Evolutionary conservation across 768 basidiomycete species (phyloP), one percentile per base, ranked within the genome.

Genomic region (Leccinum subgranulosum): DNA sequence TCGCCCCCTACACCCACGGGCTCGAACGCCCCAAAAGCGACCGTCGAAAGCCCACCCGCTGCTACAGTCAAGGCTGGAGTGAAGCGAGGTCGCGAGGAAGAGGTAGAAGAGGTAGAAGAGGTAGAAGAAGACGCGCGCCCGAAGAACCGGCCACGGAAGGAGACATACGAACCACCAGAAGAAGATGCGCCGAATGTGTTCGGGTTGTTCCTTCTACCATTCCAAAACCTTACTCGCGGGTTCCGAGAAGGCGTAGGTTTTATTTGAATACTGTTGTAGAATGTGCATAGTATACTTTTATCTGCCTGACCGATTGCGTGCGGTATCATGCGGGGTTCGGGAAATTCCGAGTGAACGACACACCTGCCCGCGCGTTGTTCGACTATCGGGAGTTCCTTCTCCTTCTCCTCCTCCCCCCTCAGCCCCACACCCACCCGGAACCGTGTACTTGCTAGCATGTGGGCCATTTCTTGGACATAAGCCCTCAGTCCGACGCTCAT

Each of bases 201-300:
- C 53, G 81, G 81, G 33, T 87, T 84, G 86, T 76, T 88, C 64
- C 71, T 82, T 69, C 73, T 81, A 41, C 86, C 87, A 6, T 76
- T 87, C 70, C 79, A 81, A 65, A 81, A 83, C 6, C 87, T 89
- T 67, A 76, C 84, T 54, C 79, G 81, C 60, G 87, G 86, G 19
- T 87, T 89, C 73, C 81, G 81, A 62, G 85, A 87, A 71, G 83
- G 84, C 64, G 69, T 86, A 61, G 61, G 60, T 11, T 50, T 66
- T 49, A 63, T 67, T 55, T 72, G 41, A 67, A 34, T 10, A 17
- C 23, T 28, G 21, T 28, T 64, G 65, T 60, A 63, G 31, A 27
- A 33, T 54, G 41, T 51, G 7, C 29, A 19, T 29, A 49, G 29
- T 49, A 31, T 49, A 31, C 27, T 10, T 49, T 5, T 12, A 11